Conservation (phyloP, 1,139 yeast genomes). For the Suhomyces bribrorum region DNA sequence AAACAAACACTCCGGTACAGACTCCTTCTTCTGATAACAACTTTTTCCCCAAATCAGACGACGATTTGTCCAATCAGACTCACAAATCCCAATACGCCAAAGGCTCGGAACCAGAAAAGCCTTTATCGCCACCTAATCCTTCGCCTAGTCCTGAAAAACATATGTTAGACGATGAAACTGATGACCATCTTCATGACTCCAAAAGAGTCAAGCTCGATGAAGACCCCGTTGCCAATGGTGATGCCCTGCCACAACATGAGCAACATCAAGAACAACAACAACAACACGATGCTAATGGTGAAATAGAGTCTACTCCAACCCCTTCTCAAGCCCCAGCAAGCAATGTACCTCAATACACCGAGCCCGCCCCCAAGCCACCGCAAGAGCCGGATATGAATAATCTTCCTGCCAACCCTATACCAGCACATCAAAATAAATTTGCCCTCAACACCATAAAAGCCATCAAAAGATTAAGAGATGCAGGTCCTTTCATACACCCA, state of each 20-base stretch:
- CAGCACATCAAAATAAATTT: conserved; percentile 80
- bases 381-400: conserved; percentile 71
- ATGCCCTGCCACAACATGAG: no score
- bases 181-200: conserved; percentile 11
- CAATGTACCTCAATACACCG: conserved; percentile 26
- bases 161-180: conserved; percentile 27
- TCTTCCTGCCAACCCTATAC: conserved; percentile 69
- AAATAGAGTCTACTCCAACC: conserved; percentile 7
- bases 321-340: conserved; percentile 15
- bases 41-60: conserved; percentile 19
- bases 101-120: conserved; percentile 32
- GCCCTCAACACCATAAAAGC: conserved; percentile 72
- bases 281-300: conserved; percentile 6
- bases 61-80: conserved; percentile 10
- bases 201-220: conserved; percentile 27
- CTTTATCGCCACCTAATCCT: conserved; percentile 49
- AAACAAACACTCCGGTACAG: conserved; percentile 43
- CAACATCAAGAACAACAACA: conserved; percentile 6
- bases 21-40: conserved; percentile 41
- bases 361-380: conserved; percentile 73
- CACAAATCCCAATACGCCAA: conserved; percentile 14
- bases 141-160: conserved; percentile 47
- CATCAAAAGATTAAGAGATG: conserved; percentile 87
- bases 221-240: conserved; percentile 1
- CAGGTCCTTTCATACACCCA: conserved; percentile 84